A percentile compares a stretch with the other conserved stretches of the same genome.
Conservation (phyloP, 2,329 filamentous ascomycete genomes). For the Diaporthe ilicicola region DNA sequence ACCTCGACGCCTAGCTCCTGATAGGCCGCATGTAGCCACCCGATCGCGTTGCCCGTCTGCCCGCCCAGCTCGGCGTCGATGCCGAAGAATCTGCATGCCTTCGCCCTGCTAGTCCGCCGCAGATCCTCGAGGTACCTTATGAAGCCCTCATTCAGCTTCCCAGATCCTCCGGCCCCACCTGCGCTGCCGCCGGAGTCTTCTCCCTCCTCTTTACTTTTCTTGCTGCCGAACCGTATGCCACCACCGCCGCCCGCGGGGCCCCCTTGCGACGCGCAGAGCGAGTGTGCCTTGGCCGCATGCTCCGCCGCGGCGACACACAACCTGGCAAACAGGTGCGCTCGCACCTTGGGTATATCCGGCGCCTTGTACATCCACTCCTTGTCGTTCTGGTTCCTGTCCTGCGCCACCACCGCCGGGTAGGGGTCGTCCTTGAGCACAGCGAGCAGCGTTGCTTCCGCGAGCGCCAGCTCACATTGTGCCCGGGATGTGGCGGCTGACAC, state of each 20-base stretch:
- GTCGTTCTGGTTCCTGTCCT: slow-evolving; percentile 82
- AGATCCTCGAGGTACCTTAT: slow-evolving; percentile 80
- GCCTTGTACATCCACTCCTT: slow-evolving; percentile 97
- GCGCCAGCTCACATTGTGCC: slow-evolving; percentile 71
- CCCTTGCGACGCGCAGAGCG: slow-evolving; percentile 48
- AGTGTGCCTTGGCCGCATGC: slow-evolving; percentile 78
- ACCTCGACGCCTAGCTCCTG: slow-evolving; percentile 75
- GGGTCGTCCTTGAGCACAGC: slow-evolving; percentile 95
- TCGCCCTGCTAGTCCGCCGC: slow-evolving; percentile 77
- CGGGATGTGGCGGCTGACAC: slow-evolving; percentile 61
- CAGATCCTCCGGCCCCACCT: slow-evolving; percentile 42
- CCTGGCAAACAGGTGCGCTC: slow-evolving; percentile 86
- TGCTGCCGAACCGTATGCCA: slow-evolving; percentile 12
- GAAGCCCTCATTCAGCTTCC: slow-evolving; percentile 71
- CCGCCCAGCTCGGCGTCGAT: slow-evolving; percentile 87
- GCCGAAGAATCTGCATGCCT: slow-evolving; percentile 89
- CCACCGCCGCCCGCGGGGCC: not conserved
- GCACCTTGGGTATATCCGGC: slow-evolving; percentile 86
- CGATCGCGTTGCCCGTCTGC: slow-evolving; percentile 84
- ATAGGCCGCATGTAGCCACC: slow-evolving; percentile 83
- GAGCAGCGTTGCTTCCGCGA: slow-evolving; percentile 89
- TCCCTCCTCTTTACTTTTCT: slow-evolving; percentile 7
- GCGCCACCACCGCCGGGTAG: slow-evolving; percentile 83
- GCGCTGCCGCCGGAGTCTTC: slow-evolving; percentile 35
- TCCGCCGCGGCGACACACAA: slow-evolving; percentile 89